phyloP scores from a whole-genome alignment of 2,329 filamentous ascomycete species.

The Pestalotiopsis sp. region DNA sequence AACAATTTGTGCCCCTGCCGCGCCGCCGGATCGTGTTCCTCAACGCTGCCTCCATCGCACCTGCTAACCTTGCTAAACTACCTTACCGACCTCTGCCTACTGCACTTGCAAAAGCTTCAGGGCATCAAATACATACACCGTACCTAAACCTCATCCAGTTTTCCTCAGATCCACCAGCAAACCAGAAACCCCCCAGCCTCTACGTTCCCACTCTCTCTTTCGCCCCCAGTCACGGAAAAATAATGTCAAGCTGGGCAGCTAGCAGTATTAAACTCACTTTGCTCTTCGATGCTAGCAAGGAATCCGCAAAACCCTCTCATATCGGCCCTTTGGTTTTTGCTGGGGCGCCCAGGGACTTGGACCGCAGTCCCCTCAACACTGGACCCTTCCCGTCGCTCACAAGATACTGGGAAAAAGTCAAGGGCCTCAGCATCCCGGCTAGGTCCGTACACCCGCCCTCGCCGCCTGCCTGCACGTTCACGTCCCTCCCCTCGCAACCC shows the following conservation, averaged over 20 bases:
- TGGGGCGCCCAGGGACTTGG: background rate
- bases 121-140: background rate
- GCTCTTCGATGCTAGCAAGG: background rate
- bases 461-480: background rate
- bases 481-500: background rate
- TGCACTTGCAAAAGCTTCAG: background rate
- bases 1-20: background rate
- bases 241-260: background rate
- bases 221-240: conserved; percentile 1
- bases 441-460: background rate
- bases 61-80: background rate
- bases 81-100: background rate
- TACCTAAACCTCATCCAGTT: background rate
- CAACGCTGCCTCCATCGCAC: background rate
- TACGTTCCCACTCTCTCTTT: background rate
- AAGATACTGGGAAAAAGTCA: background rate
- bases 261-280: background rate
- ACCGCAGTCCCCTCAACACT: background rate
- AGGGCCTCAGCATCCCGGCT: background rate
- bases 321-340: background rate
- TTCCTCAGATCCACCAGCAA: background rate
- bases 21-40: background rate
- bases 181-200: background rate
- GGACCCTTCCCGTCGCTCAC: background rate
- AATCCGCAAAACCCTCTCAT: background rate